phyloP scores from a whole-genome alignment of 352 stramenopile species.

The Phytophthora vignae region DNA sequence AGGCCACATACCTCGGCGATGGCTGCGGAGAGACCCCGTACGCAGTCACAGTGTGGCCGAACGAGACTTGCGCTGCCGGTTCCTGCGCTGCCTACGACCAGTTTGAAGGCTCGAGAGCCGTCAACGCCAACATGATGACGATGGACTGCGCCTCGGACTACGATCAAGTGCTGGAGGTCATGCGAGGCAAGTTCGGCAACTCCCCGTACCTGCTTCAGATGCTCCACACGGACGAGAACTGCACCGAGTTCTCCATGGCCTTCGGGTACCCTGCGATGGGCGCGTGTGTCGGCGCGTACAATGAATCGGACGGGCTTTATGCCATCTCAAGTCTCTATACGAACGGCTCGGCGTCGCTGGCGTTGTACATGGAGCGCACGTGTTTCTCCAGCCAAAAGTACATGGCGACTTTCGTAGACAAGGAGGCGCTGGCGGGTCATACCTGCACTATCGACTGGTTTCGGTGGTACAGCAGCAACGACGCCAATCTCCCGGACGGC shows the following conservation, averaged over 20 bases:
- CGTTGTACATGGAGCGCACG: conserved; percentile 19
- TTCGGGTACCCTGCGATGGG: conserved; percentile 32
- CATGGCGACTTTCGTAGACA: conserved; percentile 22
- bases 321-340: conserved; percentile 14
- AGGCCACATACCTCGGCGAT: conserved; percentile 29
- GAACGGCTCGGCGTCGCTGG: conserved; percentile 28
- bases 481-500: conserved; percentile 15
- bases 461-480: conserved; percentile 35
- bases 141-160: conserved; percentile 29
- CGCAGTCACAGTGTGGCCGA: conserved; percentile 17
- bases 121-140: conserved; percentile 39
- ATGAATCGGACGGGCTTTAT: conserved; percentile 32
- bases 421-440: conserved; percentile 20
- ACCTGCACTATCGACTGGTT: conserved; percentile 31
- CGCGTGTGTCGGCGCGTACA: conserved; percentile 34
- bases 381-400: conserved; percentile 29
- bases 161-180: conserved; percentile 16
- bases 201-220: conserved; percentile 35
- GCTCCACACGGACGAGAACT: conserved; percentile 29
- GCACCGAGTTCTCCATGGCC: conserved; percentile 27
- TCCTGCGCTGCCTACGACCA: conserved; percentile 22
- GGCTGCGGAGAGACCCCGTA: conserved; percentile 26
- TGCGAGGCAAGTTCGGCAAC: conserved; percentile 31
- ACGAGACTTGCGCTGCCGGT: conserved; percentile 22
- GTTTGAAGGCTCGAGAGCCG: conserved; percentile 13